Base-by-base conservation (phyloP, 495 filamentous ascomycete genomes). In the Xylaria castorea region DNA sequence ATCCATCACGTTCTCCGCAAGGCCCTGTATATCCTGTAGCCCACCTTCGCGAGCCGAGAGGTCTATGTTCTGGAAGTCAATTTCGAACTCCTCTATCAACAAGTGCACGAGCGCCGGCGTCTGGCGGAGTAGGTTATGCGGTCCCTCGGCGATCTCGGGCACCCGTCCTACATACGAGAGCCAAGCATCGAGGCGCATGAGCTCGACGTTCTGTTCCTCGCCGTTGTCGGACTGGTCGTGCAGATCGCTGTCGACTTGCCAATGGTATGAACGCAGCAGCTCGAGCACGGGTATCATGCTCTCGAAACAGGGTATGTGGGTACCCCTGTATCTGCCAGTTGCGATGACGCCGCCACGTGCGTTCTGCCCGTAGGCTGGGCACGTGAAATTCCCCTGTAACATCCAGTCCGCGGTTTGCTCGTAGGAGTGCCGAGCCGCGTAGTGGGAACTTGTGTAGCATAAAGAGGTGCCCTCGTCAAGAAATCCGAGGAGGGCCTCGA, bases 61-160 rank as follows among this genome's bases (percentile, higher is more conserved):
- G 11, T 64, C 61, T 3, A 64, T 64, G 38, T 64, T 64, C 61
- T 64, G 61, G 14, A 64, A 64, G 38, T 64, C 61, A 38, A 64
- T 64, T 22, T 64, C 61, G 22, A 64, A 64, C 11, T 64, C 38
- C 4, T 64, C 61, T 12, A 64, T 30, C 5, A 64, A 44, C 61
- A 64, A n/a, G 11, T 64, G 61, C 3, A 64, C 61, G 14, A 64
- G 61, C n/a, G 61, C 61, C 22, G 61, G 61, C 61, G 61, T 34
- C 61, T 64, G 61, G 11, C 61, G 36, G 38, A 64, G 61, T 8
- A 64, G 22, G 12, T 44, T 30, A n/a, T 64, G 61, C 3, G 61
- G 61, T 5, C 61, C 61, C n/a, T 44, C 36, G n/a, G 38, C 38
- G 38, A 64, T 64, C 22, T 64, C 61, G 22, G n/a, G 61, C 11